phyloP scores from a whole-genome alignment of 352 stramenopile genomes.

The Globisporangium polare region DNA sequence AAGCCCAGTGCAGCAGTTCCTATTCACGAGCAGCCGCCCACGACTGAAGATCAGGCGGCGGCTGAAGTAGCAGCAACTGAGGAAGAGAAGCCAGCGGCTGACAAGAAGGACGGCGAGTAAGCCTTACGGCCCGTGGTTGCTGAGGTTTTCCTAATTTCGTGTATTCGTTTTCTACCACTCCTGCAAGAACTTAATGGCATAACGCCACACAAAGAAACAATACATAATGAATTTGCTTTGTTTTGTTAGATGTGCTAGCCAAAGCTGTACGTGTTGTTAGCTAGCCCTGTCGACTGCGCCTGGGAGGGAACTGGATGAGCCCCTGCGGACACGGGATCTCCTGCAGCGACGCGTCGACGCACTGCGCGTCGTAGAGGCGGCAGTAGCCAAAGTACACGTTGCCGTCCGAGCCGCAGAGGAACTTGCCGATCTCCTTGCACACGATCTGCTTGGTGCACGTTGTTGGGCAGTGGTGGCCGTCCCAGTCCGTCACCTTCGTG shows the following conservation, averaged over 20 bases:
- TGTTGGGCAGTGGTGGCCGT: conserved; percentile 27
- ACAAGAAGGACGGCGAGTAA: neutral
- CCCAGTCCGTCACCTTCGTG: conserved; percentile 18
- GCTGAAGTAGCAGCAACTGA: neutral
- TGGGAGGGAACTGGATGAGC: conserved; percentile 4
- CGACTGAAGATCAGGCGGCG: neutral
- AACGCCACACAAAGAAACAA: neutral
- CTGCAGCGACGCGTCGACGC: conserved; percentile 17
- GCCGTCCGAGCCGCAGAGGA: conserved; percentile 24
- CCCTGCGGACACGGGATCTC: conserved; percentile 12
- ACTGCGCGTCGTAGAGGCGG: conserved; percentile 28
- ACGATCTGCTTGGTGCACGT: conserved; percentile 24
- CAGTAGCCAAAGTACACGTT: conserved; percentile 38
- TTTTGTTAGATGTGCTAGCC: neutral
- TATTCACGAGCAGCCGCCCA: too few species aligned
- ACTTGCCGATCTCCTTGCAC: conserved; percentile 31
- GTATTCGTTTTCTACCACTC: neutral
- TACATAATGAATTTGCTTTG: neutral
- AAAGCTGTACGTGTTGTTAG: neutral
- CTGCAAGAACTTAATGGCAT: neutral
- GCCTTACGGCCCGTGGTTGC: too few species aligned
- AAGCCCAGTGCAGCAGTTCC: too few species aligned
- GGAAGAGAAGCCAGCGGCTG: neutral
- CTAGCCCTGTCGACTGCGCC: neutral
- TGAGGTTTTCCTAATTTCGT: neutral